These are phyloP conservation scores for Fomitopsis betulina DNA, from an alignment of 1,284 basidiomycete genomes.

Conservation along the genomic window DNA sequence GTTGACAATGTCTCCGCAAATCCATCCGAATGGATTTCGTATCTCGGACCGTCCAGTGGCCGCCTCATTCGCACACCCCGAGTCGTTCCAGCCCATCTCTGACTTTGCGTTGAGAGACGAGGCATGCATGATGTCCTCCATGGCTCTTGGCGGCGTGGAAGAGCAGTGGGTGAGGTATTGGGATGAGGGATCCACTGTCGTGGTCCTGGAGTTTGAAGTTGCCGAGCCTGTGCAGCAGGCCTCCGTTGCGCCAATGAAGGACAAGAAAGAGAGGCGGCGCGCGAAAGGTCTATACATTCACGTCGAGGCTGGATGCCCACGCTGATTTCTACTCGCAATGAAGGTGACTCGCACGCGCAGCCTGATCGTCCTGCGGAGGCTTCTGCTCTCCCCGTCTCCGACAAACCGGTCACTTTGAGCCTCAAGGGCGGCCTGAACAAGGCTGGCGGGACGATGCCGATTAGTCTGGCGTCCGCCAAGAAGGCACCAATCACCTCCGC, in stretches of 20 bases:
- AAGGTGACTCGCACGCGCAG: slow-evolving; percentile 9
- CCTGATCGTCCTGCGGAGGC: slow-evolving; percentile 37
- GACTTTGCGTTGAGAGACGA: slow-evolving; percentile 73
- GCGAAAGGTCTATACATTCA: slow-evolving; percentile 36
- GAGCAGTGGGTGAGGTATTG: slow-evolving; percentile 76
- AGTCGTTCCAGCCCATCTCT: slow-evolving; percentile 77
- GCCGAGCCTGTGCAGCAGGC: slow-evolving; percentile 48
- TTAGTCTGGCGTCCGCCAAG: slow-evolving; percentile 14
- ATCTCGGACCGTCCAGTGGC: slow-evolving; percentile 84
- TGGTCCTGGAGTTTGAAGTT: slow-evolving; percentile 75
- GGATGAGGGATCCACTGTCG: slow-evolving; percentile 73
- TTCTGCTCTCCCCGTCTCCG: slow-evolving; percentile 64
- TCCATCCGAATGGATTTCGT: slow-evolving; percentile 84
- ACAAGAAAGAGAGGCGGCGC: slow-evolving; percentile 68
- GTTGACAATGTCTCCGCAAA: slow-evolving; percentile 74
- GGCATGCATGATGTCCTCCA: slow-evolving; percentile 60
- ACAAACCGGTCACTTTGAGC: slow-evolving; percentile 73
- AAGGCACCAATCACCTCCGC: slow-evolving; percentile 43
- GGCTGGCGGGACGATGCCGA: slow-evolving; percentile 18
- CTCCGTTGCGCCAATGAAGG: slow-evolving; percentile 41
- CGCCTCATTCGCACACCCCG: slow-evolving; percentile 82
- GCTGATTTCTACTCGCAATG: not conserved
- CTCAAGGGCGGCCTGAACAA: slow-evolving; percentile 52
- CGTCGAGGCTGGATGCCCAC: not conserved
- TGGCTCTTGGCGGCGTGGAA: slow-evolving; percentile 63